Percentiles rank a stretch among this genome's conserved stretches.
These are phyloP conservation scores for Stentor coeruleus DNA, from an alignment of 73 alveolate genomes.

Conservation along the genomic window DNA sequence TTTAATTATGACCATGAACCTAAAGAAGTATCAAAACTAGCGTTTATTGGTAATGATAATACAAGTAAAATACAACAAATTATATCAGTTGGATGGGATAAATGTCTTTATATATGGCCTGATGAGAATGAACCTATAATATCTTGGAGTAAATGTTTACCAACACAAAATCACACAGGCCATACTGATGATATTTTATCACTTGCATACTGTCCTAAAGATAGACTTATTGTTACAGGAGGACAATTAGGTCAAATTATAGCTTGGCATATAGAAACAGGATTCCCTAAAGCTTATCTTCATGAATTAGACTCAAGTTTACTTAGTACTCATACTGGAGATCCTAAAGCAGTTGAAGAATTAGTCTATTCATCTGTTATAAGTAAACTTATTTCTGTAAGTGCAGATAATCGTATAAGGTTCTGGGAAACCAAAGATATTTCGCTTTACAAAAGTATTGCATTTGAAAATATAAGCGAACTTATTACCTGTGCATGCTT, in stretches of 20 bases:
- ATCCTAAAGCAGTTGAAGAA: conserved; percentile 57
- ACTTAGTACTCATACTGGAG: conserved; percentile 36
- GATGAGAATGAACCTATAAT: conserved; percentile 61
- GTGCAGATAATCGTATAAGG: neutral
- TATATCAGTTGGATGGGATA: conserved; percentile 71
- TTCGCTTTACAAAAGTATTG: neutral
- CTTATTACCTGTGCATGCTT: conserved; percentile 11
- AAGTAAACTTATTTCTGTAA: neutral
- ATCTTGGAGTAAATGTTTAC: conserved; percentile 33
- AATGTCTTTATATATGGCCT: conserved; percentile 55
- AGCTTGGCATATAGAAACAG: conserved; percentile 70
- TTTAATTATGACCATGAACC: conserved; percentile 41
- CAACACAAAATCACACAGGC: conserved; percentile 44
- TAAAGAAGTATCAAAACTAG: conserved; percentile 31
- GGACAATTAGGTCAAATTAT: conserved; percentile 61
- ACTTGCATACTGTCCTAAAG: conserved; percentile 40
- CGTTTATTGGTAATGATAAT: conserved; percentile 35
- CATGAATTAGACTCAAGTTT: conserved; percentile 52
- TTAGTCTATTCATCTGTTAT: neutral
- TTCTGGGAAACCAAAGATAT: conserved; percentile 5
- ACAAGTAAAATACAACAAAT: conserved; percentile 37
- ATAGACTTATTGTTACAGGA: conserved; percentile 60
- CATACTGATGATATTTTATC: conserved; percentile 63
- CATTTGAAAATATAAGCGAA: neutral
- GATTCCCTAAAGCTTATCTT: conserved; percentile 46